phyloP scores from a whole-genome alignment of 2,329 filamentous ascomycete species.

The Aspergillus eucalypticola region DNA sequence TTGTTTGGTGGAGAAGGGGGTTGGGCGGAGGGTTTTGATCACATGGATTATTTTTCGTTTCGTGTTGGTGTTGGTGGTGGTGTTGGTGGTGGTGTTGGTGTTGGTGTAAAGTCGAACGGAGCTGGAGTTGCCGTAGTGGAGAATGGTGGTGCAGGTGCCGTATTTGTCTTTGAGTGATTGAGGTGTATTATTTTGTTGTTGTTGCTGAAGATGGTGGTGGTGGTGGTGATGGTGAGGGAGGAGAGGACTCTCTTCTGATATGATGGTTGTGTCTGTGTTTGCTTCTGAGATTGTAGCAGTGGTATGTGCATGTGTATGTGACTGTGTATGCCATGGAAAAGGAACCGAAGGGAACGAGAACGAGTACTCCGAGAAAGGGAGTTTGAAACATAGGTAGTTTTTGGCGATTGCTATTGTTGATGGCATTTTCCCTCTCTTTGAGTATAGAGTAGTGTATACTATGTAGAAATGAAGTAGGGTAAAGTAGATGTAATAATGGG shows the following conservation, averaged over 20 bases:
- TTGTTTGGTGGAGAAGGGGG: conserved; percentile 4
- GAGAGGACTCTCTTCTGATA: not conserved
- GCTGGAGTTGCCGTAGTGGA: conserved; percentile 31
- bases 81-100: not conserved
- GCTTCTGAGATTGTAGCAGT: not conserved
- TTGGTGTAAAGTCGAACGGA: conserved; percentile 26
- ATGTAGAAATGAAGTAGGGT: too few species aligned
- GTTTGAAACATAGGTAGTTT: too few species aligned
- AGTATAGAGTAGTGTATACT: too few species aligned
- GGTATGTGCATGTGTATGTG: too few species aligned
- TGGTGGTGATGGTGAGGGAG: not conserved
- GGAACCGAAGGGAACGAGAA: too few species aligned
- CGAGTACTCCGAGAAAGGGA: too few species aligned
- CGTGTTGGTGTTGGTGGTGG: not conserved
- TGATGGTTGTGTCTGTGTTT: too few species aligned
- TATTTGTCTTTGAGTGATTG: conserved; percentile 24
- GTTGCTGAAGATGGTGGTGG: conserved; percentile 1
- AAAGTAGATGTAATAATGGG: too few species aligned
- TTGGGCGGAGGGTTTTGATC: conserved; percentile 32
- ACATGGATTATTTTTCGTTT: conserved; percentile 18
- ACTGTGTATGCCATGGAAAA: too few species aligned
- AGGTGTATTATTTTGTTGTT: not conserved
- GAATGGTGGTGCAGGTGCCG: conserved; percentile 28
- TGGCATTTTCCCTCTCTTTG: too few species aligned
- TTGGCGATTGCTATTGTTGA: too few species aligned